Base-by-base conservation (phyloP, 148 eudicot species). In the Rhododendron ferrugineum region DNA sequence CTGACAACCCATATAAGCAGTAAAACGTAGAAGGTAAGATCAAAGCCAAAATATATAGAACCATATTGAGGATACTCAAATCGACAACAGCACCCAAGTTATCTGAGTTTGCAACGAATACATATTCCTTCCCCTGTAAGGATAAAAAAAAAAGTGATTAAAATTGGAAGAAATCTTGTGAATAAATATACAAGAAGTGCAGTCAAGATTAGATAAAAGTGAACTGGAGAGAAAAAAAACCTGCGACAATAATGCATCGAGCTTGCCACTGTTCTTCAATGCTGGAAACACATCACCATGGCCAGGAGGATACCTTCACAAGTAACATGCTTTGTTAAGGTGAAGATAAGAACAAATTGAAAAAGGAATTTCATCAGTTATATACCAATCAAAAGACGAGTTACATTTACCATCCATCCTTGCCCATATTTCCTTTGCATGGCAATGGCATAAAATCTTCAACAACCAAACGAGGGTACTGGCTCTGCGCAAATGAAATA, bases 261-360 rank as follows among this genome's bases (percentile, higher is more conserved):
- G 96, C 83, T 95, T 97, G 85, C 99, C 99, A 88, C 99, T 97
- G 83, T 97, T 97, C 94, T 84, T 92, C 89, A 97, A 88, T 86
- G 99, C 88, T 73, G 98, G 89, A 89, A 97, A 97, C 20, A 97
- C 99, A 88, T 97, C 99, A 84, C 99, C 98, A 83, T 97, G 99
- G 83, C 99, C 99, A 88, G 98, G 99, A 78, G 99, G 99, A 86
- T 97, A 94, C 99, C 99, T 97, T 86, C 74, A 91, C 14, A 86
- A 68, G 40, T 15, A 83, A 85, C 82, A 72, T 75, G 58, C 64
- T 9, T 40, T 40, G 42, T 54, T 54, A 28, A 89, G 86, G 81
- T 49, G n/a, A 85, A 81, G 13, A 79, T 44, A 52, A 58, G 44
- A 85, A 52, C 14, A 49, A 70, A 70, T 54, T 52, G 56, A 18